A percentile compares a stretch with the other conserved stretches of the same genome.
Conservation (phyloP, 2,329 filamentous ascomycete genomes). For the Mariannaea elegans region DNA sequence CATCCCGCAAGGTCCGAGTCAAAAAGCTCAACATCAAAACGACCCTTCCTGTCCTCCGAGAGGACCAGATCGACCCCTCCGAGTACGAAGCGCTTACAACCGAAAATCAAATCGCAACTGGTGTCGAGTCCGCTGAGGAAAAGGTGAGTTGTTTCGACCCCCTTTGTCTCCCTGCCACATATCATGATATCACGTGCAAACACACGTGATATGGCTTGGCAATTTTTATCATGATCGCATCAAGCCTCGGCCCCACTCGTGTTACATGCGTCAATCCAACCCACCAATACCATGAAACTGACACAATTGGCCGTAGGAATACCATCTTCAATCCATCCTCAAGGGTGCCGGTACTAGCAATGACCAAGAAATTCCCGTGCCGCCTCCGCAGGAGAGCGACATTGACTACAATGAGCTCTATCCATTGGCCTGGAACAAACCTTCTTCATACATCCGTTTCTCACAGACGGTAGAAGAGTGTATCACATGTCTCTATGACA, state of each 20-base stretch:
- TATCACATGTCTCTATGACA: conserved; percentile 89
- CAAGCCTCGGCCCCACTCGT: conserved; percentile 19
- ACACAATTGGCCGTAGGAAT: conserved; percentile 71
- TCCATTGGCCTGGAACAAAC: conserved; percentile 79
- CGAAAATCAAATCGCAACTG: conserved; percentile 88
- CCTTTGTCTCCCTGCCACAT: conserved; percentile 30
- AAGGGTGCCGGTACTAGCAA: conserved; percentile 64
- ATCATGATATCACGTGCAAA: conserved; percentile 58
- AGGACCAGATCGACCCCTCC: conserved; percentile 87
- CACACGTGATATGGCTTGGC: conserved; percentile 53
- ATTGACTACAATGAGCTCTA: conserved; percentile 92
- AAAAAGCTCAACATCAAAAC: conserved; percentile 95
- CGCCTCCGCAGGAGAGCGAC: conserved; percentile 69
- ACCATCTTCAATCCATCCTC: conserved; percentile 88
- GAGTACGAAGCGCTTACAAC: conserved; percentile 88
- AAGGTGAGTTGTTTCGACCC: conserved; percentile 74
- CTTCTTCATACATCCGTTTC: conserved; percentile 94
- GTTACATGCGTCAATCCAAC: not conserved
- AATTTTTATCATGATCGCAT: not conserved
- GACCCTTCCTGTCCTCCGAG: conserved; percentile 84
- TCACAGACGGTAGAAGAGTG: conserved; percentile 98
- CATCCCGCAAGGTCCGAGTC: conserved; percentile 77
- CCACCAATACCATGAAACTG: conserved; percentile 35
- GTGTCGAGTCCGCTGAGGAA: conserved; percentile 97
- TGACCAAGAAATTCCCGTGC: conserved; percentile 71